These are phyloP conservation scores for Diversispora eburnea DNA, from an alignment of 192 early-diverging fungal genomes.

Conservation along the genomic window DNA sequence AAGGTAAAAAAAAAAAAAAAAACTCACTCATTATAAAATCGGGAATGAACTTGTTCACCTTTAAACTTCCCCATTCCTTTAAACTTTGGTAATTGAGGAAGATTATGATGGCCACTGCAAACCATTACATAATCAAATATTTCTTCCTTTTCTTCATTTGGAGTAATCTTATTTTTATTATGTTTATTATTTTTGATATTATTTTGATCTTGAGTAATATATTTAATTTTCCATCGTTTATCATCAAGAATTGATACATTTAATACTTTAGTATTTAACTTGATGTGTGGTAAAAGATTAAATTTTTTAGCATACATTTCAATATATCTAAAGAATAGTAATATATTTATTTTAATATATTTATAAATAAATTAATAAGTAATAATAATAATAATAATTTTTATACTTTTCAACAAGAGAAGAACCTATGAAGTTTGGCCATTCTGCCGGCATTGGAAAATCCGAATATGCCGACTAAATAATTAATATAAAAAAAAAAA, in stretches of 20 bases:
- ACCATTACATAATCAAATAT: constrained; percentile 62
- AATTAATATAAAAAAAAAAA: not conserved
- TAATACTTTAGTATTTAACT: constrained; percentile 50
- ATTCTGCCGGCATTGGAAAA: constrained; percentile 54
- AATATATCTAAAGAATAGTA: constrained; percentile 37
- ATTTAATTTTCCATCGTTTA: constrained; percentile 10
- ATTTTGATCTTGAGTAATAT: not conserved
- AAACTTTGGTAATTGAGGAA: constrained; percentile 51
- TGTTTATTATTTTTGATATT: not conserved
- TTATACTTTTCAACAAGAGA: constrained; percentile 44
- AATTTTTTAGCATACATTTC: constrained; percentile 50
- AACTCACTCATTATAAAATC: constrained; percentile 48
- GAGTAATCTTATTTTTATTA: no score
- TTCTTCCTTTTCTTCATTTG: constrained; percentile 37
- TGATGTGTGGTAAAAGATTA: constrained; percentile 48
- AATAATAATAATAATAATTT: not conserved
- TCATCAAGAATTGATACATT: constrained; percentile 43
- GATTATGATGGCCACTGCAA: constrained; percentile 56
- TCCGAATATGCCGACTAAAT: constrained; percentile 45
- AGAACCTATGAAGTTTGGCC: constrained; percentile 55
- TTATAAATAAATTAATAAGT: not conserved
- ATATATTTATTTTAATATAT: not conserved
- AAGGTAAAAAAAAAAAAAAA: constrained; percentile 3
- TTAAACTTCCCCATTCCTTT: constrained; percentile 47
- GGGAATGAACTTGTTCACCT: constrained; percentile 54